Evolutionary conservation across 176 grass and related monocot genomes (phyloP).

Genomic region (Tuctoria greenei): DNA sequence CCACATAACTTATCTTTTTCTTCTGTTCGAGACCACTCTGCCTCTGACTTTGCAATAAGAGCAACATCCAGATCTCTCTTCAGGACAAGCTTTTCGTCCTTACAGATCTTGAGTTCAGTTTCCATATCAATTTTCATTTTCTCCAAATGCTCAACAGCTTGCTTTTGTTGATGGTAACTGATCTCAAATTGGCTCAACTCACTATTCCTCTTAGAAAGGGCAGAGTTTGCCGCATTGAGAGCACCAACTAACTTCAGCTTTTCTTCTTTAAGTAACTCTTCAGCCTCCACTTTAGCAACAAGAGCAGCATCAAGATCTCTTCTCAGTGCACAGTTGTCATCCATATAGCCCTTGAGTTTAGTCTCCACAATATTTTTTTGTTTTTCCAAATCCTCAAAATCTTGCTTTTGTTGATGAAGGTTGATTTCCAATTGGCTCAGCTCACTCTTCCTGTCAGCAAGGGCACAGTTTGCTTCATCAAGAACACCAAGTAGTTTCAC

Average conservation of each 20-base stretch:
- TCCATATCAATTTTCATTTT: conserved; percentile 42
- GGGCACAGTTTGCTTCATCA: conserved; percentile 43
- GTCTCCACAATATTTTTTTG: conserved; percentile 36
- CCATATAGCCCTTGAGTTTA: conserved; percentile 42
- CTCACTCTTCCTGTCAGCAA: conserved; percentile 44
- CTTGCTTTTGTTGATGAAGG: conserved; percentile 40
- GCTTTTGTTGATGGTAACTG: conserved; percentile 42
- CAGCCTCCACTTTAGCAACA: conserved; percentile 44
- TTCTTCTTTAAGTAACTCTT: conserved; percentile 43
- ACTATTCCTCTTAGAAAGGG: conserved; percentile 38
- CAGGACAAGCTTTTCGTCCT: conserved; percentile 36
- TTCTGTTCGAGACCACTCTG: conserved; percentile 37
- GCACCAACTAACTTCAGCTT: conserved; percentile 40
- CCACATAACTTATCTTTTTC: conserved; percentile 44
- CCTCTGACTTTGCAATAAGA: conserved; percentile 42
- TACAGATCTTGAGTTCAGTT: conserved; percentile 41
- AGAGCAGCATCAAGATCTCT: conserved; percentile 49
- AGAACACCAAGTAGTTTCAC: conserved; percentile 36
- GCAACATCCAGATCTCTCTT: conserved; percentile 46
- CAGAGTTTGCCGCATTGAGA: conserved; percentile 46
- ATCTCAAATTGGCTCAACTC: conserved; percentile 32
- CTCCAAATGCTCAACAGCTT: conserved; percentile 37
- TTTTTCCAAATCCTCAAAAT: conserved; percentile 44
- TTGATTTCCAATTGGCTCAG: conserved; percentile 28
- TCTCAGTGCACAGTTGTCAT: conserved; percentile 34